phyloP scores from a whole-genome alignment of 371 early-diverging fungal species.

The Apophysomyces variabilis region DNA sequence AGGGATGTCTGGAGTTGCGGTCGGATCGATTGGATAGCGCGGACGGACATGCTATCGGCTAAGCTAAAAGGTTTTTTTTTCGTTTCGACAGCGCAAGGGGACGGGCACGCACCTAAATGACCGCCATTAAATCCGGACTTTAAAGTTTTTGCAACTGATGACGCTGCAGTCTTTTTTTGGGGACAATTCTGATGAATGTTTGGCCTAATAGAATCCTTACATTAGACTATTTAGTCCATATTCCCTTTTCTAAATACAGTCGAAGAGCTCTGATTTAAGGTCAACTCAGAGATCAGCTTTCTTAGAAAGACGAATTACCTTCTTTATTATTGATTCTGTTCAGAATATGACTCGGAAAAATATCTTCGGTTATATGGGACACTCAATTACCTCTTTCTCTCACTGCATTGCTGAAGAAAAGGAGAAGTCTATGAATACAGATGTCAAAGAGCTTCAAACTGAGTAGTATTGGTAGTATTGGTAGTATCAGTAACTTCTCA shows the following conservation, averaged over 20 bases:
- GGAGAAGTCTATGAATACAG: not conserved
- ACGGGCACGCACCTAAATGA: too few relatives aligned
- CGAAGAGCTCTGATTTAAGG: constrained; percentile 1
- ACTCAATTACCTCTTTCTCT: too few relatives aligned
- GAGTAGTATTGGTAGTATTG: not conserved
- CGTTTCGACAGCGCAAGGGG: too few relatives aligned
- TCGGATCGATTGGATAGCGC: constrained; percentile 4
- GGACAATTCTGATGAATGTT: too few relatives aligned
- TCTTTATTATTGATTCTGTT: not conserved
- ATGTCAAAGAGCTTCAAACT: too few relatives aligned
- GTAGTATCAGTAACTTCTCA: not conserved
- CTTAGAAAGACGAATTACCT: not conserved
- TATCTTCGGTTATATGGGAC: not conserved
- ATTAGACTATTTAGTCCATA: not conserved
- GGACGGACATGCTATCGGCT: not conserved
- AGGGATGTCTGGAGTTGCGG: not conserved
- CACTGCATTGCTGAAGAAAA: not conserved
- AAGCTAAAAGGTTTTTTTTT: too few relatives aligned
- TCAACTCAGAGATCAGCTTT: constrained; percentile 2
- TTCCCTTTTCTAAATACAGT: not conserved
- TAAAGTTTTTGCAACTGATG: too few relatives aligned
- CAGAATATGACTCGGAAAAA: not conserved
- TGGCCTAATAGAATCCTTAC: too few relatives aligned
- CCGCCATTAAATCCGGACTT: too few relatives aligned
- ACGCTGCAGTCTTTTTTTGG: too few relatives aligned